Evolutionary conservation across 2,329 filamentous ascomycete genomes (phyloP).

Genomic region (Fusarium secorum): DNA sequence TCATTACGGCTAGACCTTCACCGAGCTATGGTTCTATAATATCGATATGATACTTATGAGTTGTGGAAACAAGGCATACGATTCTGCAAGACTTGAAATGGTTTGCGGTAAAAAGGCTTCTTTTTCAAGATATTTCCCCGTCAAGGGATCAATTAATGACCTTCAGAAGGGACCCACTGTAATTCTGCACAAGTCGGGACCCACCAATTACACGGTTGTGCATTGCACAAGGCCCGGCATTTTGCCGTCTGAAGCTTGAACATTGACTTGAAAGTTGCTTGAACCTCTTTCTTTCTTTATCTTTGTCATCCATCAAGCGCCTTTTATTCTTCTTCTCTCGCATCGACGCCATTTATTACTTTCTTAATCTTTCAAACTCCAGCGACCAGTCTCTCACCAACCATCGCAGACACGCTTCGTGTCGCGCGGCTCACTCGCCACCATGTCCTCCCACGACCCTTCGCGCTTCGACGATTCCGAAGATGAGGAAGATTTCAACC

Average conservation of each 20-base stretch:
- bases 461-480: slow-evolving; percentile 69
- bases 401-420: slow-evolving; percentile 25
- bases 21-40: neutral
- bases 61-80: accelerated
- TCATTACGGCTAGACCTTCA: neutral
- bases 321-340: slow-evolving; percentile 8
- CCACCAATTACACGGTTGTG: slow-evolving; percentile 18
- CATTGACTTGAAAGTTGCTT: slow-evolving; percentile 13
- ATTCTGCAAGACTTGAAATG: neutral
- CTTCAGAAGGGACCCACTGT: neutral
- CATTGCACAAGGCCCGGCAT: slow-evolving; percentile 24
- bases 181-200: neutral
- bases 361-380: slow-evolving; percentile 8
- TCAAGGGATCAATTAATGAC: neutral
- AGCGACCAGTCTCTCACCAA: neutral
- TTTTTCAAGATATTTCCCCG: neutral
- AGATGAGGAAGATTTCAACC: slow-evolving; percentile 91
- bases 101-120: too few species aligned
- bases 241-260: slow-evolving; percentile 34
- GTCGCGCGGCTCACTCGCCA: slow-evolving; percentile 34
- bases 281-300: slow-evolving; percentile 19
- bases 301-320: slow-evolving; percentile 34
- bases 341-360: neutral
- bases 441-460: slow-evolving; percentile 58
- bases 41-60: neutral